Conservation (phyloP, 2,329 filamentous ascomycete genomes). For the Aspergillus versicolor region DNA sequence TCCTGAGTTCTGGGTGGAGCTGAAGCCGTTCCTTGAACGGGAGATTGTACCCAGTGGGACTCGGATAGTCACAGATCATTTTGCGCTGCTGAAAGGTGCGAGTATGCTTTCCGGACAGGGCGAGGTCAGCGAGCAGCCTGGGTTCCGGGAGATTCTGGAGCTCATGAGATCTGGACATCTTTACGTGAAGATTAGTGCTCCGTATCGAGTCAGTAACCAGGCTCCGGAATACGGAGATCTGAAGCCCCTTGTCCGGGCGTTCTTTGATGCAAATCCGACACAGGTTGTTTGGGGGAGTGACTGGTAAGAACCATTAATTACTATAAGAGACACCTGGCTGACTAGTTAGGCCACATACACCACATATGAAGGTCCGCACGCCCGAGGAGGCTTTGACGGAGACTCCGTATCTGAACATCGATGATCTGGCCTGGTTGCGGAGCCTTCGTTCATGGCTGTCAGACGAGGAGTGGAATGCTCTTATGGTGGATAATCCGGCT, state of each 20-base stretch:
- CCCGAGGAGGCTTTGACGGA: conserved; percentile 35
- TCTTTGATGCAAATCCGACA: conserved; percentile 34
- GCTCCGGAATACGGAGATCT: conserved; percentile 34
- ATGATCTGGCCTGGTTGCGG: conserved; percentile 28
- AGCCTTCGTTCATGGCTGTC: conserved; percentile 27
- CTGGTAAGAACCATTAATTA: conserved; percentile 22
- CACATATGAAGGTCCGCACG: conserved; percentile 37
- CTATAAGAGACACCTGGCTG: not conserved
- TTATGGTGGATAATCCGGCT: conserved; percentile 21
- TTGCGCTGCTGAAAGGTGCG: conserved; percentile 35
- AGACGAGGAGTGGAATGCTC: conserved; percentile 21
- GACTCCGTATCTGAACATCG: conserved; percentile 26
- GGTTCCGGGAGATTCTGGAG: conserved; percentile 30
- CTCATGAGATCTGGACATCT: conserved; percentile 32
- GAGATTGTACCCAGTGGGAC: conserved; percentile 22
- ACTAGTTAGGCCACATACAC: conserved; percentile 36
- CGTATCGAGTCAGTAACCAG: conserved; percentile 34
- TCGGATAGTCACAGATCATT: conserved; percentile 39
- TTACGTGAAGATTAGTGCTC: conserved; percentile 41
- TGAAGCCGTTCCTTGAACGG: conserved; percentile 22
- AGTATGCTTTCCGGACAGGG: conserved; percentile 29
- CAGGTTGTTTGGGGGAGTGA: conserved; percentile 41
- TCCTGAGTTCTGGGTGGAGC: conserved; percentile 30
- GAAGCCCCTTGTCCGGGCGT: conserved; percentile 28
- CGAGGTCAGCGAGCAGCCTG: conserved; percentile 29